These are phyloP conservation scores for Aspergillus floridensis DNA, from an alignment of 2,329 filamentous ascomycete genomes.

Conservation along the genomic window DNA sequence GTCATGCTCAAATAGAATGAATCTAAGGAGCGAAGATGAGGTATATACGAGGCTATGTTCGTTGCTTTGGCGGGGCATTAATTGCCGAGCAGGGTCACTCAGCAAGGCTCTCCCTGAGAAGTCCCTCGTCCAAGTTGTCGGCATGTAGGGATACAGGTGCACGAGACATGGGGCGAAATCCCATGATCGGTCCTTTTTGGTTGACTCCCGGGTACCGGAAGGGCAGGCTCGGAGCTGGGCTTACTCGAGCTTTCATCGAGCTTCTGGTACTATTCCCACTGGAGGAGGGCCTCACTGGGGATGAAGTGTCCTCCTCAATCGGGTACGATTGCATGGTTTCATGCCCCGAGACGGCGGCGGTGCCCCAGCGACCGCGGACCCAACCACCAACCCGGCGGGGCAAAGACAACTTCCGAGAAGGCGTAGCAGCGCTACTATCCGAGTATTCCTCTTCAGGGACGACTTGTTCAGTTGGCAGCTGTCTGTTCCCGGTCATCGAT, in stretches of 20 bases:
- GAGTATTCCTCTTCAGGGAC: constrained; percentile 22
- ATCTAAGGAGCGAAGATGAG: not conserved
- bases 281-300: constrained; percentile 56
- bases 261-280: constrained; percentile 35
- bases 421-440: constrained; percentile 17
- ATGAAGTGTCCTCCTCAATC: constrained; percentile 10
- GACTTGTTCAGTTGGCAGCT: constrained; percentile 24
- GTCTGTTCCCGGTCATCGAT: constrained; percentile 32
- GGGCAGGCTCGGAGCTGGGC: constrained; percentile 14
- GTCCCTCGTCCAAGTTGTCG: constrained; percentile 57
- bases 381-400: constrained; percentile 62
- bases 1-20: not conserved
- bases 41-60: not conserved
- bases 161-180: constrained; percentile 61
- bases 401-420: constrained; percentile 36
- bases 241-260: not conserved
- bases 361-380: constrained; percentile 64
- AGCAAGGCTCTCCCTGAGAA: constrained; percentile 59
- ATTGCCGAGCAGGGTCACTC: constrained; percentile 31
- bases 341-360: constrained; percentile 41
- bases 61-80: not conserved
- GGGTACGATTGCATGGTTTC: not conserved
- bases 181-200: constrained; percentile 70
- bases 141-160: constrained; percentile 58
- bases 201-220: constrained; percentile 70